phyloP scores from a whole-genome alignment of 306 rosid genomes.

The Cyamopsis tetragonoloba region DNA sequence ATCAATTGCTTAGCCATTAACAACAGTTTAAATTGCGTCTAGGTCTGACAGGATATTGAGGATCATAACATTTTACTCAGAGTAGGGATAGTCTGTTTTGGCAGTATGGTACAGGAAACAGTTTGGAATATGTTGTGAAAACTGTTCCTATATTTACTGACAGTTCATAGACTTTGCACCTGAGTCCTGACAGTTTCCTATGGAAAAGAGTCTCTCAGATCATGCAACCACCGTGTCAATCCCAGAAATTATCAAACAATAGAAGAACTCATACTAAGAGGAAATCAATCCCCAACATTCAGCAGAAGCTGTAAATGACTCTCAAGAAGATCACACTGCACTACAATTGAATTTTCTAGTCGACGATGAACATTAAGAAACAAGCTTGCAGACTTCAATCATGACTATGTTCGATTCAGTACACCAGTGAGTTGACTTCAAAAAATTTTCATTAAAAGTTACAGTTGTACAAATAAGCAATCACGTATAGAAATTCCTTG shows the following conservation, averaged over 20 bases:
- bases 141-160: not conserved
- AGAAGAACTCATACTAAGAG: not conserved
- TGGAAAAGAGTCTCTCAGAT: not conserved
- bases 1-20: not conserved
- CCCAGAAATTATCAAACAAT: not conserved
- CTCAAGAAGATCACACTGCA: not conserved
- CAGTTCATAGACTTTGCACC: not conserved
- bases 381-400: not conserved
- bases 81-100: not conserved
- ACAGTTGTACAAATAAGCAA: not conserved
- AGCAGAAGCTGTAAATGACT: not conserved
- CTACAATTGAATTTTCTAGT: not conserved
- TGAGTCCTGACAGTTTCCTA: not conserved
- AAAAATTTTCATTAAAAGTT: not conserved
- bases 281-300: not conserved
- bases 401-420: not conserved
- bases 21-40: not conserved
- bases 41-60: not conserved
- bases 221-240: not conserved
- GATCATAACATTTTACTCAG: not conserved
- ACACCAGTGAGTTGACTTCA: not conserved
- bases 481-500: not conserved
- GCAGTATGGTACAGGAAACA: not conserved
- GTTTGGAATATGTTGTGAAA: not conserved
- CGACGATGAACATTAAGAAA: not conserved